Percentiles rank a stretch among this genome's conserved stretches.
Conservation (phyloP, 2,329 filamentous ascomycete genomes). For the Trichophaea hybrida region DNA sequence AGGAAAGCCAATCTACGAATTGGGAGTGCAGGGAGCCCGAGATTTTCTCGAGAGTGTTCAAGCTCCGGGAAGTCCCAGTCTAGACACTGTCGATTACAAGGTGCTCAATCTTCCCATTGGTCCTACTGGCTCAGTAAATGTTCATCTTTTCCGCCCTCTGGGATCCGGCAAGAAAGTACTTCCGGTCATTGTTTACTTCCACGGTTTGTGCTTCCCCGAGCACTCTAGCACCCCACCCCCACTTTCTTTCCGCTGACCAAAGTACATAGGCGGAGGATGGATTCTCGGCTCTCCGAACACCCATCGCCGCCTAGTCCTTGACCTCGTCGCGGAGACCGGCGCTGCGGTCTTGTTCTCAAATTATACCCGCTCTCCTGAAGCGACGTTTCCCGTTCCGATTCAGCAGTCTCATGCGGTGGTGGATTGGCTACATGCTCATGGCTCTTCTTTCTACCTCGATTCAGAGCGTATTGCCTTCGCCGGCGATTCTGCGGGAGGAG, state of each 20-base stretch:
- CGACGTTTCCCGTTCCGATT: constrained; percentile 7
- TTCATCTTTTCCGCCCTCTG: constrained; percentile 10
- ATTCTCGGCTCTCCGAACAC: constrained; percentile 5
- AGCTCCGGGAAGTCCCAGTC: not conserved
- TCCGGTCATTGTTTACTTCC: constrained; percentile 9
- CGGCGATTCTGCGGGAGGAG: constrained; percentile 13
- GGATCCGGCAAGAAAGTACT: not conserved
- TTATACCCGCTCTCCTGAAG: constrained; percentile 12
- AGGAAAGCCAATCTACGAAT: not conserved
- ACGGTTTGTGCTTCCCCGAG: constrained; percentile 5
- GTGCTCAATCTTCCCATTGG: constrained; percentile 8
- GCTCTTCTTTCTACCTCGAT: constrained; percentile 4
- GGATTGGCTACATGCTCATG: constrained; percentile 13
- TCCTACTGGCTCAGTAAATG: constrained; percentile 8
- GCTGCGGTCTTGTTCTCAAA: constrained; percentile 15
- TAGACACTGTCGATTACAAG: constrained; percentile 4
- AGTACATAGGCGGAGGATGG: constrained; percentile 11
- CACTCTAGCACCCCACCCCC: not conserved
- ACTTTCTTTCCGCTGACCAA: not conserved
- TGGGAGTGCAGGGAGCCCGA: not conserved
- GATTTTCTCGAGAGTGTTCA: not conserved
- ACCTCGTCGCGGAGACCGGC: constrained; percentile 5
- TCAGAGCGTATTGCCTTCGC: constrained; percentile 4
- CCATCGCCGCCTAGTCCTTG: not conserved
- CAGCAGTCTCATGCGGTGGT: constrained; percentile 10